A percentile compares a stretch with the other conserved stretches of the same genome.
Evolutionary conservation across 129 eudicot genomes (phyloP).

Genomic region (Apium graveolens): DNA sequence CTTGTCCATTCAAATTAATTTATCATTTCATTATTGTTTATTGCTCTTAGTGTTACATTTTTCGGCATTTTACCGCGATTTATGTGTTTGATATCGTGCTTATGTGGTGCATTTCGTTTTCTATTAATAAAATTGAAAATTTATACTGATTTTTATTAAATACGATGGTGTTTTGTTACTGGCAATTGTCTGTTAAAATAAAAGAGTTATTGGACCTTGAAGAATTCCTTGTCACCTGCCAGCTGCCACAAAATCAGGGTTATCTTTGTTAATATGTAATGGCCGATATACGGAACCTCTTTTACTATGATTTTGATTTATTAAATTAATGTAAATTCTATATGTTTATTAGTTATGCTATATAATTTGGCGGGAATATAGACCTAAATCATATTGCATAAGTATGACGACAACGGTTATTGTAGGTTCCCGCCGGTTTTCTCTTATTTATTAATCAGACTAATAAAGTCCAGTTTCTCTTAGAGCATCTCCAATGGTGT

Average conservation of each 20-base stretch:
- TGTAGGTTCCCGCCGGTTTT: not conserved
- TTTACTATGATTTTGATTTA: not conserved
- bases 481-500: too few relatives aligned
- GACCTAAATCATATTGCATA: not conserved
- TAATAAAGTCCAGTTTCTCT: too few relatives aligned
- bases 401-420: not conserved
- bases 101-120: not conserved
- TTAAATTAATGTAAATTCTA: not conserved
- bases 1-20: too few relatives aligned
- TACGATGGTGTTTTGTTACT: not conserved
- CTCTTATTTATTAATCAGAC: too few relatives aligned
- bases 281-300: not conserved
- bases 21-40: too few relatives aligned
- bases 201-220: not conserved
- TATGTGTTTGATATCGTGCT: not conserved
- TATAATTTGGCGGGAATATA: not conserved
- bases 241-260: not conserved
- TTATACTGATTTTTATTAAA: not conserved
- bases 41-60: too few relatives aligned
- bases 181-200: too few relatives aligned
- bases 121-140: not conserved
- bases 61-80: too few relatives aligned
- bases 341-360: not conserved
- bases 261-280: not conserved
- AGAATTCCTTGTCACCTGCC: not conserved